phyloP scores from a whole-genome alignment of 768 basidiomycete species.

The Tulasnella sp. region DNA sequence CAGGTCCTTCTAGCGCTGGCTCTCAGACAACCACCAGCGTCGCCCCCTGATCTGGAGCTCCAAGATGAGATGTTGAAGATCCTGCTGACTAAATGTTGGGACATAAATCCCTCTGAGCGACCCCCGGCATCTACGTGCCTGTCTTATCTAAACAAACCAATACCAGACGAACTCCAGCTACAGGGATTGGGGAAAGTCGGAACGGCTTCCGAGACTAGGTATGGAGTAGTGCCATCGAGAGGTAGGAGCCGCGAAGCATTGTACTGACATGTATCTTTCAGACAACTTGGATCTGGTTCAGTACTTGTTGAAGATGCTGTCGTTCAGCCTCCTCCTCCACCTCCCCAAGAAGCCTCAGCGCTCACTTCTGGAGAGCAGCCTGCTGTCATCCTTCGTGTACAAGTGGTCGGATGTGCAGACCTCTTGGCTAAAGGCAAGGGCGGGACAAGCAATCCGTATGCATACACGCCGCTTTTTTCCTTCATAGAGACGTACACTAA shows the following conservation, averaged over 20 bases:
- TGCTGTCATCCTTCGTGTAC: conserved; percentile 56
- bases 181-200: no score
- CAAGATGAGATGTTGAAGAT: not conserved
- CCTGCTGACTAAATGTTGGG: not conserved
- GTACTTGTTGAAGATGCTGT: no score
- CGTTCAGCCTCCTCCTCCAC: no score
- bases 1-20: not conserved
- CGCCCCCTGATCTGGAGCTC: not conserved
- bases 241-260: no score
- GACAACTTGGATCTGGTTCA: no score
- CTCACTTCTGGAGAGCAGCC: conserved; percentile 44
- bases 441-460: conserved; percentile 64
- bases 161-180: no score
- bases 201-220: no score
- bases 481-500: not conserved
- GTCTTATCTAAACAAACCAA: no score
- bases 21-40: not conserved
- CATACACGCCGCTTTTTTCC: not conserved
- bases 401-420: conserved; percentile 55
- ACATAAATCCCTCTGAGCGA: not conserved
- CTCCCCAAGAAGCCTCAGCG: not conserved
- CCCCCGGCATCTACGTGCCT: not conserved
- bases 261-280: no score
- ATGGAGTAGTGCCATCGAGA: no score
- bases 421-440: conserved; percentile 57